phyloP scores from a whole-genome alignment of 768 basidiomycete species.

The Daedaleopsis sinensis region DNA sequence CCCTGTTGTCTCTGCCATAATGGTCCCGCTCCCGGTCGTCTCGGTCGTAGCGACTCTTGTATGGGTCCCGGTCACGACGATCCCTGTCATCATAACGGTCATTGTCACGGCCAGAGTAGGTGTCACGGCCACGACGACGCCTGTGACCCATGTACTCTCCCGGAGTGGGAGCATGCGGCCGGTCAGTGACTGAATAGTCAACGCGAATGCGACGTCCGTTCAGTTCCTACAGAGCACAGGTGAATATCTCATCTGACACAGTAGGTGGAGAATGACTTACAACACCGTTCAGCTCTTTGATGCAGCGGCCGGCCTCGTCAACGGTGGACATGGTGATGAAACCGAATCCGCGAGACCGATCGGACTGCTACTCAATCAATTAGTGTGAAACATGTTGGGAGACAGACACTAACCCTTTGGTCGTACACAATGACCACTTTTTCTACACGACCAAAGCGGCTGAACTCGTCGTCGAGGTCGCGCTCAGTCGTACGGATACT shows the following conservation, averaged over 20 bases:
- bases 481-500: conserved; percentile 93
- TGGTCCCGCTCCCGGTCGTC: conserved; percentile 52
- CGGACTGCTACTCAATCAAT: conserved; percentile 59
- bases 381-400: background rate
- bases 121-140: conserved; percentile 51
- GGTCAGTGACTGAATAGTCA: conserved; percentile 93
- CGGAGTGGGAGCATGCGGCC: conserved; percentile 94
- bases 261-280: conserved; percentile 48
- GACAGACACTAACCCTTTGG: conserved; percentile 71
- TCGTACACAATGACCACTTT: conserved; percentile 98
- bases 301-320: conserved; percentile 88
- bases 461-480: conserved; percentile 94
- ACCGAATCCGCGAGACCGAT: conserved; percentile 96
- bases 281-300: conserved; percentile 89
- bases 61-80: conserved; percentile 49
- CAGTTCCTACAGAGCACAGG: conserved; percentile 60
- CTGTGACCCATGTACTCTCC: conserved; percentile 98
- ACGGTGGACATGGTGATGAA: conserved; percentile 92
- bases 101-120: conserved; percentile 37
- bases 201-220: conserved; percentile 97
- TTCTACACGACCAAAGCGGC: conserved; percentile 84
- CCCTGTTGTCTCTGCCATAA: conserved; percentile 70
- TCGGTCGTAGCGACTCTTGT: conserved; percentile 45
- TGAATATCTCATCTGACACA: conserved; percentile 5
- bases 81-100: conserved; percentile 52